phyloP scores from a whole-genome alignment of 78 protist species.

The Diacronema lutheri region DNA sequence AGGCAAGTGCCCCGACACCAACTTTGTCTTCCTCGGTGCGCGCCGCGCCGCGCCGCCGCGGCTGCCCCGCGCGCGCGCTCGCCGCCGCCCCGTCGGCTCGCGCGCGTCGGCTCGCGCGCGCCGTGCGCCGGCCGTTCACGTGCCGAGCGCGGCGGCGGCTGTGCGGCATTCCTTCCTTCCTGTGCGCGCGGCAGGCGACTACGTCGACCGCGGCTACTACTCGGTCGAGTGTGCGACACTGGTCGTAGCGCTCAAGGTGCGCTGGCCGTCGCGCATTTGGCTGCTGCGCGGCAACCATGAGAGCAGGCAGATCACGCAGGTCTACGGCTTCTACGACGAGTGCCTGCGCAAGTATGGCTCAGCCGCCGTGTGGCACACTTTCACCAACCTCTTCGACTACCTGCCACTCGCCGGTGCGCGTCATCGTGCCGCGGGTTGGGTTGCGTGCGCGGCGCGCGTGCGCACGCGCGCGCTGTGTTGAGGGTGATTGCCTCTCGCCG shows the following conservation, averaged over 20 bases:
- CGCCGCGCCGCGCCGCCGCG: not conserved
- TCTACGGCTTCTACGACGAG: conserved; percentile 95
- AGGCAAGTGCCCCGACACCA: conserved; percentile 88
- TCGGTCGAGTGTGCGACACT: conserved; percentile 86
- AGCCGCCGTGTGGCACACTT: conserved; percentile 87
- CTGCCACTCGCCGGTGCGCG: conserved; percentile 19
- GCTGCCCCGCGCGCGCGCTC: no score
- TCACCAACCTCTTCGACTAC: conserved; percentile 67
- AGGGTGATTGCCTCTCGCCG: not conserved
- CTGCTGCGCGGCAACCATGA: conserved; percentile 96
- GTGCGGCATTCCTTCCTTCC: no score
- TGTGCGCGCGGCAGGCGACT: not conserved
- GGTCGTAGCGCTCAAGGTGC: conserved; percentile 53
- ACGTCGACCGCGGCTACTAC: conserved; percentile 95
- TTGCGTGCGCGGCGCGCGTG: not conserved
- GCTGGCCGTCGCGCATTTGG: conserved; percentile 74
- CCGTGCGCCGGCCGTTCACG: no score
- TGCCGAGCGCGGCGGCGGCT: no score
- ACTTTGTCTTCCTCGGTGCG: conserved; percentile 83
- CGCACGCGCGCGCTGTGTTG: no score
- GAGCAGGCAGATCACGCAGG: conserved; percentile 90
- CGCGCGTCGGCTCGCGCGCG: no score
- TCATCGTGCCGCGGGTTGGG: not conserved
- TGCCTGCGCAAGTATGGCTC: conserved; percentile 87
- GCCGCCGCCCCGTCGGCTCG: no score